Conservation (phyloP, 2,329 filamentous ascomycete genomes). For the Colletotrichum incanum region DNA sequence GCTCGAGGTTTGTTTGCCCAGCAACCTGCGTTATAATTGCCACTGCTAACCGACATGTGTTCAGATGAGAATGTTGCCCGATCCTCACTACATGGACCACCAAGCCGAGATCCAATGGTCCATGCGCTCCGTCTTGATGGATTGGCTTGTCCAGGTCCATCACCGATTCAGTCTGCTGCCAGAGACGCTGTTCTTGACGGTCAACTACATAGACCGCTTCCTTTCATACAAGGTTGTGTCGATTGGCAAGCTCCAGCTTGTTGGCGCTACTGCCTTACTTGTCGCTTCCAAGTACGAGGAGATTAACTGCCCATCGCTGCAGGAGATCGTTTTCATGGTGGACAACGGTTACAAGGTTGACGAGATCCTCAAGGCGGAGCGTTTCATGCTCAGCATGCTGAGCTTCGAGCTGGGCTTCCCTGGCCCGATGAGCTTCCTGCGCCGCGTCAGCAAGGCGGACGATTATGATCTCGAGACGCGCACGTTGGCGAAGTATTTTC, state of each 20-base stretch:
- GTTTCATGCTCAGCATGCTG: constrained; percentile 98
- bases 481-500: constrained; percentile 96
- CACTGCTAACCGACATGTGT: constrained; percentile 47
- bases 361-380: constrained; percentile 96
- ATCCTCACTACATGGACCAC: constrained; percentile 95
- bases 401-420: constrained; percentile 97
- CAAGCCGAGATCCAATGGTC: constrained; percentile 99
- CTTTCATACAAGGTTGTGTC: constrained; percentile 96
- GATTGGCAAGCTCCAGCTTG: constrained; percentile 93
- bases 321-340: constrained; percentile 99
- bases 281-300: constrained; percentile 99
- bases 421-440: constrained; percentile 98
- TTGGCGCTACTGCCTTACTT: constrained; percentile 95
- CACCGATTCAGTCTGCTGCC: constrained; percentile 91
- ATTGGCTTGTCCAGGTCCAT: constrained; percentile 98
- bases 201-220: constrained; percentile 98
- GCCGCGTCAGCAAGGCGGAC: constrained; percentile 97
- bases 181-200: constrained; percentile 93
- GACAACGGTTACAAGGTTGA: constrained; percentile 90
- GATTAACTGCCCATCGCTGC: constrained; percentile 95
- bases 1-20: constrained; percentile 78
- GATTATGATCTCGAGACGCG: constrained; percentile 97
- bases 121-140: constrained; percentile 97
- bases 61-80: constrained; percentile 85
- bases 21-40: not conserved